phyloP scores from a whole-genome alignment of 139 green algal species.

The Auxenochlorella pyrenoidosa region DNA sequence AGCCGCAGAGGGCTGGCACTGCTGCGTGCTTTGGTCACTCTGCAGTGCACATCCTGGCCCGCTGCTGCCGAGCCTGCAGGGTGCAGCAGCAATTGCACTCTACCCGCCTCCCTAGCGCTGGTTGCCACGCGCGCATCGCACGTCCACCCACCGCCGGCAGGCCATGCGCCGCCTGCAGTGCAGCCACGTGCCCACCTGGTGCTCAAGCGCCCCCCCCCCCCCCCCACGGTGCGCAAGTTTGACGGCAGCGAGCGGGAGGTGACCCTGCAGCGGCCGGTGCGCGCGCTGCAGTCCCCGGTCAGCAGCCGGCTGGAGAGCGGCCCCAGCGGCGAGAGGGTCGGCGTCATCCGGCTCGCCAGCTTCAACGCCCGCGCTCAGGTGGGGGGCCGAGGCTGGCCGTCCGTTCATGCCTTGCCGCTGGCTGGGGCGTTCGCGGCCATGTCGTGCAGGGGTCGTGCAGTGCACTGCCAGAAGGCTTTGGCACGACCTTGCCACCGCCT shows the following conservation, averaged over 20 bases:
- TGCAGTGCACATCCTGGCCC: no score
- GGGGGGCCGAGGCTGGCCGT: not conserved
- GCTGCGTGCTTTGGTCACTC: no score
- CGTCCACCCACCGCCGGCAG: not conserved
- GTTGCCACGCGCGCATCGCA: no score
- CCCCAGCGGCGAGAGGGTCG: slow-evolving; percentile 44
- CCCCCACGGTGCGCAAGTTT: slow-evolving; percentile 18
- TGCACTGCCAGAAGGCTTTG: no score
- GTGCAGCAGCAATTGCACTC: not conserved
- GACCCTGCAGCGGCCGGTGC: slow-evolving; percentile 25
- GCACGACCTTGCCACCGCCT: no score
- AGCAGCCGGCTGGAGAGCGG: slow-evolving; percentile 5
- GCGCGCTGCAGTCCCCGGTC: slow-evolving; percentile 23
- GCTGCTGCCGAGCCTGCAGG: no score
- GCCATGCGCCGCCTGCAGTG: no score
- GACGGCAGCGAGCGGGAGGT: slow-evolving; percentile 15
- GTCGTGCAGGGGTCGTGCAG: no score
- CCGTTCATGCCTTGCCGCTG: not conserved
- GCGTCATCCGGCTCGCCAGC: slow-evolving; percentile 68
- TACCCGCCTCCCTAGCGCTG: not conserved
- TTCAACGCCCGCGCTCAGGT: slow-evolving; percentile 82
- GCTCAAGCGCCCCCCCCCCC: no score
- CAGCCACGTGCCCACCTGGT: no score
- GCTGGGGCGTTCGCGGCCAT: not conserved
- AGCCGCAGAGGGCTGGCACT: no score